Base-by-base conservation (phyloP, 1,284 basidiomycete genomes). In the Ustilago vetiveriae region DNA sequence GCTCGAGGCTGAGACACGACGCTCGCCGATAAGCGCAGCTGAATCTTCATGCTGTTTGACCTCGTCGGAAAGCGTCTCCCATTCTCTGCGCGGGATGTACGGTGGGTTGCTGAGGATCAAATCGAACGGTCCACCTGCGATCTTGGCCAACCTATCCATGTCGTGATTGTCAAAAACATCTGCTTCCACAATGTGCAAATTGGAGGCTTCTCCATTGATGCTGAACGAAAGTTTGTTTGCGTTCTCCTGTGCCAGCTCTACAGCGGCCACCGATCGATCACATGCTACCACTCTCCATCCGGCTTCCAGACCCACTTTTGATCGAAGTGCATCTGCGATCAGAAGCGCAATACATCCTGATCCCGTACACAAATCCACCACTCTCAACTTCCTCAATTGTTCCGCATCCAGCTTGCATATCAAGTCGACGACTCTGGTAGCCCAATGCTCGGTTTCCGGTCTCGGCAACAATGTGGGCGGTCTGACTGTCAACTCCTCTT, bases 381-480 rank as follows among this genome's bases (percentile, higher is more conserved):
- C 29, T 1, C 66, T 43, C 4, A 69, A 22, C 8, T 27, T 3
- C 6, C 38, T 27, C 6, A 30, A 43, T 24, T 30, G 33, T 3
- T 22, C 5, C 0, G 32, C 1, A 1, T 24, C 9, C 9, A 60
- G 6, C 10, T 17, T 26, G 8, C 21, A 6, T 6, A 70, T 33
- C 3, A 24, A 3, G 4, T 43, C 14, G 9, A 44, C 56, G 5
- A 60, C 39, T n/a, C 57, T 14, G 1, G 41, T 46, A 5, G 67
- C 60, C 67, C 67, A 70, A 22, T 64, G 22, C 27, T 70, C 67
- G 2, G 67, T 65, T 32, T 70, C 67, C 3, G 67, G 67, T 10
- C 67, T 33, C 4, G 67, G 67, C 4, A 70, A 33, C 11, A 70
- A 32, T 0, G 48, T 35, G 1, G 67, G 67, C 14, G 59, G 42